Percentiles rank a stretch among this genome's conserved stretches.
Conservation (phyloP, 371 early-diverging fungal species). For the Syncephalastrum contaminatum region DNA sequence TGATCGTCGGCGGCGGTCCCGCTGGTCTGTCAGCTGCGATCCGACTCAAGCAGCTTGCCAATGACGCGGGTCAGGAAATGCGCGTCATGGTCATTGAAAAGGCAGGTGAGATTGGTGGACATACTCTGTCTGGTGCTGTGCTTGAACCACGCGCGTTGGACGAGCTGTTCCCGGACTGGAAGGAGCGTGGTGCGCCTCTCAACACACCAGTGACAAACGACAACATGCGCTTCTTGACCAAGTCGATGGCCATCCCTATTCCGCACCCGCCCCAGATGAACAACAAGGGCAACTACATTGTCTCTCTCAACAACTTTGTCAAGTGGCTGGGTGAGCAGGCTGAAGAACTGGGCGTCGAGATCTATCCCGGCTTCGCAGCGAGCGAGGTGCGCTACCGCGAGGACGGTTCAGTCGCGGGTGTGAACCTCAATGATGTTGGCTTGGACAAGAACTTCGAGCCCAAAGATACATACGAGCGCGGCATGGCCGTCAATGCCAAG, state of each 20-base stretch:
- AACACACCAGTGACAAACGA: conserved; percentile 87
- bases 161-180: conserved; percentile 98
- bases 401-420: conserved; percentile 90
- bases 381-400: conserved; percentile 89
- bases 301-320: conserved; percentile 90
- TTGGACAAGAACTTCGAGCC: conserved; percentile 88
- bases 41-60: conserved; percentile 87
- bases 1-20: conserved; percentile 97
- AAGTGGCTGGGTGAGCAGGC: conserved; percentile 98
- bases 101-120: conserved; percentile 94
- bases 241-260: conserved; percentile 78
- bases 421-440: conserved; percentile 96
- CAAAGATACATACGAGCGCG: conserved; percentile 91
- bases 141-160: conserved; percentile 91
- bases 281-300: conserved; percentile 97
- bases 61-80: conserved; percentile 80
- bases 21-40: conserved; percentile 96
- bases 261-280: conserved; percentile 97
- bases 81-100: conserved; percentile 95
- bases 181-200: conserved; percentile 91
- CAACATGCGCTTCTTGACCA: conserved; percentile 85
- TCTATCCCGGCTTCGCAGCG: conserved; percentile 94
- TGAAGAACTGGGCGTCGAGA: conserved; percentile 94
- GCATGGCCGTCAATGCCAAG: conserved; percentile 94
- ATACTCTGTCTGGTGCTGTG: conserved; percentile 95